These are phyloP conservation scores for Agaricus blazei DNA, from an alignment of 768 basidiomycete species.

Conservation along the genomic window DNA sequence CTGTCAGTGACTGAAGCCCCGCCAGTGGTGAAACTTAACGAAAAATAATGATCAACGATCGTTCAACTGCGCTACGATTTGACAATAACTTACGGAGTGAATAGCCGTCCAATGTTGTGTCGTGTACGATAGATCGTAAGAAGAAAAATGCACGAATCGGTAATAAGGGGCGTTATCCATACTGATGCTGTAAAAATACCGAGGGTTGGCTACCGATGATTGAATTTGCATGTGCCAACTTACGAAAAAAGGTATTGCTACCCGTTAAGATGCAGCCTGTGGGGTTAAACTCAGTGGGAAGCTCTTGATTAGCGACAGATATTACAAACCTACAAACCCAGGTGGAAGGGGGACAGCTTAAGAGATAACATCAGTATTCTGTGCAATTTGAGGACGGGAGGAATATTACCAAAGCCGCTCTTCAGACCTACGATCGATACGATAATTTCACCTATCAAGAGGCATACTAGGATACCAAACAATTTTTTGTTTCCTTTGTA, in stretches of 20 bases:
- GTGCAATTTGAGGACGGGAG: neutral
- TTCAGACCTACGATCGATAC: slow-evolving; percentile 18
- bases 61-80: too few species aligned
- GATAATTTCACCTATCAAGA: slow-evolving; percentile 21
- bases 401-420: slow-evolving; percentile 20
- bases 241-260: slow-evolving; percentile 18
- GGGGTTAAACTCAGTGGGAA: neutral
- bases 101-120: slow-evolving; percentile 2
- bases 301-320: neutral
- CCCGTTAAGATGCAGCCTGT: slow-evolving; percentile 24
- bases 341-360: slow-evolving; percentile 22
- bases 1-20: slow-evolving; percentile 7
- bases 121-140: slow-evolving; percentile 16
- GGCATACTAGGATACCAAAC: slow-evolving; percentile 14
- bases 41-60: too few species aligned
- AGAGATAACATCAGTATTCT: neutral
- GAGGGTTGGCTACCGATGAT: neutral
- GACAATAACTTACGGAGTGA: neutral
- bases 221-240: neutral
- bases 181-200: slow-evolving; percentile 14
- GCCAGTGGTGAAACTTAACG: slow-evolving; percentile 1
- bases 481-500: slow-evolving; percentile 17
- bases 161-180: slow-evolving; percentile 22
- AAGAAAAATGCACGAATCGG: slow-evolving; percentile 16
- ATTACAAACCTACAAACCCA: slow-evolving; percentile 15